Conservation (phyloP, 2,329 filamentous ascomycete species). For the Lachnellula occidentalis region DNA sequence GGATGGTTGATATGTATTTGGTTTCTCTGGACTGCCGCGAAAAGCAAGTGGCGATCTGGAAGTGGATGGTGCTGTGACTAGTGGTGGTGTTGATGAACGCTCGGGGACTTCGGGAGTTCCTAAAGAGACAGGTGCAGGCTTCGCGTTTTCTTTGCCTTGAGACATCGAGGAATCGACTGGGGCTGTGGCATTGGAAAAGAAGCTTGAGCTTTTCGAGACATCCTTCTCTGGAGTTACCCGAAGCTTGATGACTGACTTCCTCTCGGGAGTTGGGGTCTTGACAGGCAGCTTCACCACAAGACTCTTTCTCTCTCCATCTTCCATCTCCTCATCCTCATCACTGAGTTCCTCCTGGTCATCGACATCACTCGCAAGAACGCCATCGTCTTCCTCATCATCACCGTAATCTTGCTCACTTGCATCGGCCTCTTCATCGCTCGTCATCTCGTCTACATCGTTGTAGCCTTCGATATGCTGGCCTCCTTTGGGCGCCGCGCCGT, state of each 20-base stretch:
- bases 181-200: not conserved
- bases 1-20: conserved; percentile 28
- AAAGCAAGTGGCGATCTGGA: conserved; percentile 42
- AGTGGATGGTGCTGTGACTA: conserved; percentile 4
- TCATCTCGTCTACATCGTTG: conserved; percentile 55
- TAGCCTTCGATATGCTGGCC: conserved; percentile 46
- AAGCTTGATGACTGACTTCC: conserved; percentile 25
- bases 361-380: conserved; percentile 52
- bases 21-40: conserved; percentile 57
- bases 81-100: conserved; percentile 8
- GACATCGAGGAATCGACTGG: not conserved
- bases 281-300: conserved; percentile 70
- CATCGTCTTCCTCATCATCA: conserved; percentile 68
- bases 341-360: conserved; percentile 51
- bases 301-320: conserved; percentile 51
- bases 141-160: not conserved
- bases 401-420: conserved; percentile 71
- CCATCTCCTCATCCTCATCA: conserved; percentile 38
- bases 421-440: conserved; percentile 55
- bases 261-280: conserved; percentile 30
- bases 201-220: not conserved
- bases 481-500: conserved; percentile 35
- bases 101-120: conserved; percentile 5
- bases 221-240: conserved; percentile 12
- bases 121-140: not conserved